Percentiles rank a stretch among this genome's conserved stretches.
Conservation (phyloP, 73 alveolate species). For the Symbiodinium pilosum region DNA sequence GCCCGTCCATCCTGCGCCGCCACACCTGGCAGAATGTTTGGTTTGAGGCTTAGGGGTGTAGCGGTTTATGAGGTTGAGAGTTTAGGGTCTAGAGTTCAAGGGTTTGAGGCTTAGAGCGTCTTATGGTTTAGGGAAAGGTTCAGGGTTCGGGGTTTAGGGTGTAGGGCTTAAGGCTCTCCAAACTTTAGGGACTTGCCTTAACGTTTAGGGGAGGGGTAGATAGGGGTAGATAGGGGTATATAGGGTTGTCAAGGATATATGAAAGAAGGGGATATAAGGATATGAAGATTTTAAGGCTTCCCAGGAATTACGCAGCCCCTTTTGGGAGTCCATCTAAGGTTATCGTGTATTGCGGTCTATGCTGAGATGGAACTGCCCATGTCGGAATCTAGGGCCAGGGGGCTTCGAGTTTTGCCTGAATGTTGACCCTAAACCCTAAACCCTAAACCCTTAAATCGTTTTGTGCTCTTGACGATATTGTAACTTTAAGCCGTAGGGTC, state of each 20-base stretch:
- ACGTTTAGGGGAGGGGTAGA: neutral
- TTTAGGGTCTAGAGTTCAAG: neutral
- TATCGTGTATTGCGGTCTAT: neutral
- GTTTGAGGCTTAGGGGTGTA: neutral
- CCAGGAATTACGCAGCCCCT: neutral
- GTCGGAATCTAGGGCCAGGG: neutral
- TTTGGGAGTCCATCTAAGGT: neutral
- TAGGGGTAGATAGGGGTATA: no score
- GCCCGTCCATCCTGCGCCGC: conserved; percentile 56
- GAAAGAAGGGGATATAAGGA: no score
- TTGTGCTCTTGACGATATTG: neutral
- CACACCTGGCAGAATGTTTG: neutral
- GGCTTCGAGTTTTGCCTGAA: neutral
- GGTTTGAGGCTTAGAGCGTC: neutral
- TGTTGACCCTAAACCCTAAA: neutral
- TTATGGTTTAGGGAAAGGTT: neutral
- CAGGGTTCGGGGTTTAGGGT: neutral
- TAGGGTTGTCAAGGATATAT: no score
- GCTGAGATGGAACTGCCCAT: no score
- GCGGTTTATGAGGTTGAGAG: neutral
- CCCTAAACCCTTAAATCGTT: neutral
- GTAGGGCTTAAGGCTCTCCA: neutral
- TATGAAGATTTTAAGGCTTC: neutral
- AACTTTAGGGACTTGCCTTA: neutral
- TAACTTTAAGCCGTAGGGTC: neutral